phyloP scores from a whole-genome alignment of 2,329 filamentous ascomycete species.

The Mariannaea sp. region DNA sequence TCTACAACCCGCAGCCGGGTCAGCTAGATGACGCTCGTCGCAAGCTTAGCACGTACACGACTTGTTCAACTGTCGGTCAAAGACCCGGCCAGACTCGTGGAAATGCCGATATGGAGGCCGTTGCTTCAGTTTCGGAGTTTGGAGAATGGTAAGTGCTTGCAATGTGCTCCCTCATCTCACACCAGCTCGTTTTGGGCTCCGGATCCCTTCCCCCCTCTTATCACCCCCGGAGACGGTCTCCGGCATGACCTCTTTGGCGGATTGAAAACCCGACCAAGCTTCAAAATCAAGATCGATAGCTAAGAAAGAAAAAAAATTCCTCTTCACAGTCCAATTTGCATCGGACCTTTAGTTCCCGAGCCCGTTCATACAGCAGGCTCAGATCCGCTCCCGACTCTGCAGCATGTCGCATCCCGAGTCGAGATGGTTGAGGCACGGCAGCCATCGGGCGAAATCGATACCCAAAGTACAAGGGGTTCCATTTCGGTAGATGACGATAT shows the following conservation, averaged over 20 bases:
- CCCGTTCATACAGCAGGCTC: conserved; percentile 26
- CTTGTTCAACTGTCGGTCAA: conserved; percentile 26
- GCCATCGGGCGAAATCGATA: neutral
- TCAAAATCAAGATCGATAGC: neutral
- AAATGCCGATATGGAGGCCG: conserved; percentile 27
- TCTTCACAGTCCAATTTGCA: conserved; percentile 42
- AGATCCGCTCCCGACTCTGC: conserved; percentile 24
- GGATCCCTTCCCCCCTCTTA: neutral
- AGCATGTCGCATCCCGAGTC: conserved; percentile 18
- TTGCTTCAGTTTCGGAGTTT: conserved; percentile 24
- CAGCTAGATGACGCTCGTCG: conserved; percentile 35
- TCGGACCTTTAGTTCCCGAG: conserved; percentile 40
- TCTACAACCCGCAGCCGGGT: conserved; percentile 29
- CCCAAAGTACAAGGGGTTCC: neutral
- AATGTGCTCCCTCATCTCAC: neutral
- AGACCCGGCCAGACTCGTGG: conserved; percentile 13
- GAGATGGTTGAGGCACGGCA: neutral
- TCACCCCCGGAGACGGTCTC: conserved; percentile 13
- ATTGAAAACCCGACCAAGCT: neutral
- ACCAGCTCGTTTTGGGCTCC: neutral
- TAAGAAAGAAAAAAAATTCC: no score
- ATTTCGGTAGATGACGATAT: conserved; percentile 32
- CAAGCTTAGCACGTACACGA: conserved; percentile 40
- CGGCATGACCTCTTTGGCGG: neutral
- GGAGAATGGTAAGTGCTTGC: conserved; percentile 36